These are phyloP conservation scores for Aspergillus sp. DNA, from an alignment of 2,329 filamentous ascomycete species.

Conservation along the genomic window DNA sequence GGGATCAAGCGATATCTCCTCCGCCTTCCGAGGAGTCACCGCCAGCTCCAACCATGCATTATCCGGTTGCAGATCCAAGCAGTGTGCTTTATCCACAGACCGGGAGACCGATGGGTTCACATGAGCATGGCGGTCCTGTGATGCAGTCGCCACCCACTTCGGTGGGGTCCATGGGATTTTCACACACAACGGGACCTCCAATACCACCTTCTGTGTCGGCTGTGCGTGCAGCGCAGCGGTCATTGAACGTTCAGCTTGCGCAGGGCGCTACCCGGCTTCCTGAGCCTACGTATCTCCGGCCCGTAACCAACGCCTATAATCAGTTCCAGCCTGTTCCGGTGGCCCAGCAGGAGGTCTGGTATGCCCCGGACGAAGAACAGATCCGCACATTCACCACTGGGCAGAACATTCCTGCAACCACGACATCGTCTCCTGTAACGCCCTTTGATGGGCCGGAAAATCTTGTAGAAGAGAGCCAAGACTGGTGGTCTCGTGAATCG, in stretches of 20 bases:
- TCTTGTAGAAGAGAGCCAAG: slow-evolving; percentile 63
- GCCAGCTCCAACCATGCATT: slow-evolving; percentile 17
- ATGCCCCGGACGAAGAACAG: slow-evolving; percentile 27
- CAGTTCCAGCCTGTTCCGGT: slow-evolving; percentile 24
- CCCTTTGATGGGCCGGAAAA: slow-evolving; percentile 63
- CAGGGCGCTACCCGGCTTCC: slow-evolving; percentile 27
- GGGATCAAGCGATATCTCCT: slow-evolving; percentile 43
- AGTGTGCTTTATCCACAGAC: slow-evolving; percentile 17
- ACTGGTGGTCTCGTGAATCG: slow-evolving; percentile 67
- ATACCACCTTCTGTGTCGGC: slow-evolving; percentile 22
- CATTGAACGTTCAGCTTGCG: slow-evolving; percentile 22
- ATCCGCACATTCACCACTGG: slow-evolving; percentile 23
- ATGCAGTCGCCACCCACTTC: slow-evolving; percentile 14
- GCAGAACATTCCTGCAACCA: slow-evolving; percentile 33
- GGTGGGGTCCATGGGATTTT: slow-evolving; percentile 17
- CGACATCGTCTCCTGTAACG: slow-evolving; percentile 49
- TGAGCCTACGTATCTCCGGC: slow-evolving; percentile 37
- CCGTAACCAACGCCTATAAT: slow-evolving; percentile 25
- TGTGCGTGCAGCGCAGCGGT: slow-evolving; percentile 22
- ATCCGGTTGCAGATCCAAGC: slow-evolving; percentile 22
- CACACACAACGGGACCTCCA: slow-evolving; percentile 17
- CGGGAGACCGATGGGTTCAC: slow-evolving; percentile 1
- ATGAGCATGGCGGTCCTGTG: slow-evolving; percentile 13
- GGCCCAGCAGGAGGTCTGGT: slow-evolving; percentile 38
- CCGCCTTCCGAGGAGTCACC: slow-evolving; percentile 31